These are phyloP conservation scores for Rhododendron mucronatum DNA, from an alignment of 148 eudicot species.

Conservation along the genomic window DNA sequence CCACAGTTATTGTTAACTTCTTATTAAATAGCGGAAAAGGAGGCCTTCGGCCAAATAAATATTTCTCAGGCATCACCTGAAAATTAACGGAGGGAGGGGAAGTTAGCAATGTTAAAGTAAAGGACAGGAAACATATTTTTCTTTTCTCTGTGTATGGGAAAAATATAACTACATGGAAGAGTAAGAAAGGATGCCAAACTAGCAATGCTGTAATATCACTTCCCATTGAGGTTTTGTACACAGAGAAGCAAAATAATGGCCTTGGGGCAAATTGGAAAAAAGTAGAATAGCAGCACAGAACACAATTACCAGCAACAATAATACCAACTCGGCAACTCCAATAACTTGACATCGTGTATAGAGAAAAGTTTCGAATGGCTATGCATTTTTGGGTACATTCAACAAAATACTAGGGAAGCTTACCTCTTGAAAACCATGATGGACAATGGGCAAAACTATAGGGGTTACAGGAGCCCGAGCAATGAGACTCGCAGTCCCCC, in stretches of 20 bases:
- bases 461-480: slow-evolving; percentile 86
- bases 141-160: background rate
- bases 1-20: slow-evolving; percentile 58
- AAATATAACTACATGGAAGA: background rate
- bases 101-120: background rate
- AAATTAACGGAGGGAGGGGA: background rate
- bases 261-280: background rate
- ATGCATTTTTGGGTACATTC: background rate
- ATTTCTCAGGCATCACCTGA: slow-evolving; percentile 97
- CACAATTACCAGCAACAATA: background rate
- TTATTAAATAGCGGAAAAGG: slow-evolving; percentile 68
- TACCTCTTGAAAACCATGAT: slow-evolving; percentile 85
- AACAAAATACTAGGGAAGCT: background rate
- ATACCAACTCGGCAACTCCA: background rate
- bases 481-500: slow-evolving; percentile 99
- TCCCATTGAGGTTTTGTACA: background rate
- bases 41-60: slow-evolving; percentile 68
- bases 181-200: background rate
- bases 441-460: slow-evolving; percentile 78
- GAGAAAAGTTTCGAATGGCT: background rate
- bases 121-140: background rate
- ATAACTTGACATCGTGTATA: background rate
- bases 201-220: background rate
- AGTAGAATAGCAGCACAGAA: background rate
- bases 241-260: background rate